Conservation (phyloP, 441 rosid genomes). For the Kokia cookei region DNA sequence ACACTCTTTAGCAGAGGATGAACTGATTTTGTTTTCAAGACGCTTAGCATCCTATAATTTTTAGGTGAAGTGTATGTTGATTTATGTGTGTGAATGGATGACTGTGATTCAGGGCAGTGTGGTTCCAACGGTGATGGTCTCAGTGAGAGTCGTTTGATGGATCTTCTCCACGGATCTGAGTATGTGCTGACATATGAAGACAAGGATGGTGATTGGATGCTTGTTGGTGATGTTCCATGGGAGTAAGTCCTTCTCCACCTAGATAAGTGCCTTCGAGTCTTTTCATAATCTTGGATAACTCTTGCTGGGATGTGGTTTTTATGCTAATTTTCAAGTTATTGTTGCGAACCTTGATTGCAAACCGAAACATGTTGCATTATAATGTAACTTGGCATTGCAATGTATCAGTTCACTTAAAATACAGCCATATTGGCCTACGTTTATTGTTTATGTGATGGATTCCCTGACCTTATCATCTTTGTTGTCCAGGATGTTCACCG, state of each 20-base stretch:
- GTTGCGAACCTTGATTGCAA: no score
- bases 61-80: slow-evolving; percentile 2
- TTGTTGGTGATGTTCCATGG: slow-evolving; percentile 93
- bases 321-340: no score
- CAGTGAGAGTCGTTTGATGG: slow-evolving; percentile 55
- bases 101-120: slow-evolving; percentile 42
- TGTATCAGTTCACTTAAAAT: not conserved
- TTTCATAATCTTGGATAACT: no score
- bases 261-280: not conserved
- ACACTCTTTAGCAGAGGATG: not conserved
- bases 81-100: slow-evolving; percentile 10
- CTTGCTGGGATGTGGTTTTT: no score
- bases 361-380: no score
- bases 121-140: slow-evolving; percentile 49
- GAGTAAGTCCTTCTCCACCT: slow-evolving; percentile 35
- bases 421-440: not conserved
- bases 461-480: not conserved
- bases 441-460: no score
- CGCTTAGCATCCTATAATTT: not conserved
- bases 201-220: slow-evolving; percentile 96
- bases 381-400: not conserved
- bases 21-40: not conserved
- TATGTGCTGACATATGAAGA: slow-evolving; percentile 81
- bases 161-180: slow-evolving; percentile 53
- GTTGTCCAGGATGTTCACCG: slow-evolving; percentile 42